Base-by-base conservation (phyloP, 768 basidiomycete genomes). In the Kwoniella sp. region DNA sequence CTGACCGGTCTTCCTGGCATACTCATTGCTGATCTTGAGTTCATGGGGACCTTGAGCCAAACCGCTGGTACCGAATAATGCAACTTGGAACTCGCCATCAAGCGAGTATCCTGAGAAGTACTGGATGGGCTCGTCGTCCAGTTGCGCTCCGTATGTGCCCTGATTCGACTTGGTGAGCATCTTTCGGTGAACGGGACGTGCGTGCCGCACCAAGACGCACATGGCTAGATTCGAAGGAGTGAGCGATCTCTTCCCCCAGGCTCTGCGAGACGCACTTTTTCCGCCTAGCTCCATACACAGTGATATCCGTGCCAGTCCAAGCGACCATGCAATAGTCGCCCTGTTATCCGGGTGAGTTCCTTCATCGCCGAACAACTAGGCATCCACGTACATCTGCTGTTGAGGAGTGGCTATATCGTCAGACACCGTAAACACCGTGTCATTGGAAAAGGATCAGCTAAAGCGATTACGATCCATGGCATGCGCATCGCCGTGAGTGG, bases 281-380 rank as follows among this genome's bases (percentile, higher is more conserved):
- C 27, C 67, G 53, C 14, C 64, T 37, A 9, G 63, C 61, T 1
- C 63, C 67, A 37, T 63, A 63, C 5, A 69, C 39, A 6, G 62
- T 41, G 14, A 69, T 65, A 47, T 69, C 67, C 1, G 59, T 56
- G 5, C 67, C 67, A 26, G 40, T 19, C 67, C 67, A 69, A 8
- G 38, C 50, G 25, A 69, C 46, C 17, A 63, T 32, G 5, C 53
- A 52, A 37, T 61, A 65, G 19, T 65, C 67, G 23, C 61, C 67
- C 67, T 69, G n/a, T n/a, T n/a, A n/a, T n/a, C n/a, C n/a, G n/a
- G n/a, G n/a, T n/a, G n/a, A n/a, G n/a, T n/a, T n/a, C n/a, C n/a
- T n/a, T n/a, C n/a, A n/a, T n/a, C n/a, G n/a, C n/a, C 8, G 36
- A 15, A 7, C 11, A 2, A 20, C 9, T 32, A n/a, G 33, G n/a